Conservation (phyloP, 257 asterid species). For the Solanum megistacrolobum region DNA sequence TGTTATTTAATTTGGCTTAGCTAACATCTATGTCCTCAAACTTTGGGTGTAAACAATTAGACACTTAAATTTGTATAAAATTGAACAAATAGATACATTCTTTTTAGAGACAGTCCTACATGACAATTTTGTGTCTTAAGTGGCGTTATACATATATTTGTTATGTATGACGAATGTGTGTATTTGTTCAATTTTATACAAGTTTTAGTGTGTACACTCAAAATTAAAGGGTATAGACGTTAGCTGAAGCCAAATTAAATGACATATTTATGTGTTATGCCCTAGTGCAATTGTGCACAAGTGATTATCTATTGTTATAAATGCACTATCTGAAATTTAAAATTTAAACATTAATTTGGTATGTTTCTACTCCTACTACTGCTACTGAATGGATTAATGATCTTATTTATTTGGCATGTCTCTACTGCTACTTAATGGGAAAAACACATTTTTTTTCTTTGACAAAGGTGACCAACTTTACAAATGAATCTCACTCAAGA, state of each 20-base stretch:
- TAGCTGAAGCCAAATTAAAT: background rate
- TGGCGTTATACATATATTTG: background rate
- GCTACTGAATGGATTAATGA: background rate
- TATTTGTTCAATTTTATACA: no score
- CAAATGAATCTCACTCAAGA: background rate
- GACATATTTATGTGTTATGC: background rate
- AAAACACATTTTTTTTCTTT: background rate
- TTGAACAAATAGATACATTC: no score
- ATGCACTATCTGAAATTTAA: background rate
- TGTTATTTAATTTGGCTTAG: no score
- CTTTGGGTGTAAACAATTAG: background rate
- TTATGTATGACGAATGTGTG: background rate
- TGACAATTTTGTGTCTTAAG: no score
- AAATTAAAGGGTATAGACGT: no score
- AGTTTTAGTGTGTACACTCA: no score
- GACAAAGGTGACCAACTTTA: background rate
- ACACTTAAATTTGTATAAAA: no score
- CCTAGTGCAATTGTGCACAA: background rate
- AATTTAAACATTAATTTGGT: background rate
- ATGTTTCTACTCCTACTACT: background rate
- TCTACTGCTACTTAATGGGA: background rate
- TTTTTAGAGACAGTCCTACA: background rate
- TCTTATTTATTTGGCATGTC: background rate
- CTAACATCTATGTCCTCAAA: no score
- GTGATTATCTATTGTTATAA: background rate